Base-by-base conservation (phyloP, 2,329 filamentous ascomycete genomes). In the Alternaria burnsii region DNA sequence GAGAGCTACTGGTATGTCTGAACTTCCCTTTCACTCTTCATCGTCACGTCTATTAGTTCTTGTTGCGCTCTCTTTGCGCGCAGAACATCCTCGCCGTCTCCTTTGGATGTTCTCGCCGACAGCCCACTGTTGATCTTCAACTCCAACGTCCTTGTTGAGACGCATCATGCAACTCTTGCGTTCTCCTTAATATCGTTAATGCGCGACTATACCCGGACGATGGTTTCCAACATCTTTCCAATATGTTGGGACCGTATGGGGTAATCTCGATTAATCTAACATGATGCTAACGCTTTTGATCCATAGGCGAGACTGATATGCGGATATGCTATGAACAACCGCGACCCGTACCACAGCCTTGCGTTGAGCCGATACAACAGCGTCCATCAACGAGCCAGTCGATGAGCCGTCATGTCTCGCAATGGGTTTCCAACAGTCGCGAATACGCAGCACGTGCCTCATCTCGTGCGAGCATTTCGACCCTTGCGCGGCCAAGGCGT, bases 331-430 rank as follows among this genome's bases (percentile, higher is more conserved):
- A 76, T 55, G 72, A 78, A 48, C 76, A 79, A 63, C 76, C 72
- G 34, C 67, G 69, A 55, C 38, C 58, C 20, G 58, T 76, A 22
- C 58, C 68, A 46, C 68, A 67, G 44, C 75, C 75, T 50, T 70
- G 69, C 50, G 72, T 74, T 28, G 71, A 75, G 54, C 69, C 76
- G 55, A 61, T 69, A 18, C 61, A 68, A 48, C 58, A 71, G 16
- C 75, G 76, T 6, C 76, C 76, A 48, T 65, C 68, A 10, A 78
- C 76, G n/a, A 75, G 75, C 54, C 75, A 78, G 22, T 72, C 75
- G 6, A 68, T 77, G 68, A 68, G 69, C 63, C 70, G 65, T 8
- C 76, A 78, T 52, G 67, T 78, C 41, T 77, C 76, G 22, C 74
- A 78, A 68, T 79, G 76, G 77, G 72, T 76, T 10, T 57, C 70